These are phyloP conservation scores for Colletotrichum gigasporum DNA, from an alignment of 2,329 filamentous ascomycete species.

Conservation along the genomic window DNA sequence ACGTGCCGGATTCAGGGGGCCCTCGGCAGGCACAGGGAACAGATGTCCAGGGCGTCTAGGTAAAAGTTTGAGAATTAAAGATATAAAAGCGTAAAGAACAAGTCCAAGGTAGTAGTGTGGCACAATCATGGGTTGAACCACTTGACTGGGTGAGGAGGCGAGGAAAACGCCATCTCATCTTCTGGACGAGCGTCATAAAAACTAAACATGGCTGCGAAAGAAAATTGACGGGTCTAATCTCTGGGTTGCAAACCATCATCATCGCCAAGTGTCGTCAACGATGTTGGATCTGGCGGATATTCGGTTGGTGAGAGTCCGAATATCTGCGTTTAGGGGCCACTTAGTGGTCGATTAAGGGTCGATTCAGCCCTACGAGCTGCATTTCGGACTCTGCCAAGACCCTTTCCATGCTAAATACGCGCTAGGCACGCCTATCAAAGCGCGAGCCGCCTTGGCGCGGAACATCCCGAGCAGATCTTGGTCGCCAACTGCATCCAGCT, in stretches of 20 bases:
- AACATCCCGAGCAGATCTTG: no score
- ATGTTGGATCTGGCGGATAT: not conserved
- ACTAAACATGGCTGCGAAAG: not conserved
- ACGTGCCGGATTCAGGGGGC: conserved; percentile 48
- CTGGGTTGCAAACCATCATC: not conserved
- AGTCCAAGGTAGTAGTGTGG: not conserved
- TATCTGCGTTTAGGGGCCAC: not conserved
- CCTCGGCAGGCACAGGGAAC: conserved; percentile 37
- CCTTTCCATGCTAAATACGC: not conserved
- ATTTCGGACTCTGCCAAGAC: conserved; percentile 4
- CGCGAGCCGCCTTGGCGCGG: no score
- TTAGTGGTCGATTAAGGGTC: not conserved
- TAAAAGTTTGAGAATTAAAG: not conserved
- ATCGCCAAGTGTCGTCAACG: not conserved
- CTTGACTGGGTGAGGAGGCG: not conserved
- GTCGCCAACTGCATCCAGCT: no score
- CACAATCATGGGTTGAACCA: not conserved
- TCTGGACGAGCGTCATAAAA: not conserved
- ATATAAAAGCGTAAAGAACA: not conserved
- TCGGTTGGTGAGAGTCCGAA: conserved; percentile 4
- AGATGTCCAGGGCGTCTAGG: conserved; percentile 35
- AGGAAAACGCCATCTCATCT: not conserved
- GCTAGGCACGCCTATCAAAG: not conserved
- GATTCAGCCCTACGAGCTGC: not conserved
- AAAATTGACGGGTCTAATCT: not conserved